Evolutionary conservation across 441 rosid species (phyloP).

Genomic region (Sinapis alba): DNA sequence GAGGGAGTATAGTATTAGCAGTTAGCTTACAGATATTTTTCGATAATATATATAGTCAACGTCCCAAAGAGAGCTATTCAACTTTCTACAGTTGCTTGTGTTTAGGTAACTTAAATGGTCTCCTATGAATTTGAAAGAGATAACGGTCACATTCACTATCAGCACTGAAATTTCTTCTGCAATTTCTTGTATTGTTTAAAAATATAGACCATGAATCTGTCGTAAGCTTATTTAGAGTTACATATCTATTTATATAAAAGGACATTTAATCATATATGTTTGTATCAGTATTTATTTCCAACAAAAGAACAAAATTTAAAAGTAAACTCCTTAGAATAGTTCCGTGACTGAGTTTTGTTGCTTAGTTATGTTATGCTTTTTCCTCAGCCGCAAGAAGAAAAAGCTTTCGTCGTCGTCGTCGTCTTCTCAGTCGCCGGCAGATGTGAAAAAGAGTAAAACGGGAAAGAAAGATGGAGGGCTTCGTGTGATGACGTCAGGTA

Average conservation of each 20-base stretch:
- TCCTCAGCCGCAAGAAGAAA: constrained; percentile 24
- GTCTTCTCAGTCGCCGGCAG: not conserved
- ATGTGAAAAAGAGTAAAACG: constrained; percentile 15
- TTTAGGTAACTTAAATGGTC: not conserved
- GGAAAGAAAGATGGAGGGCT: constrained; percentile 32
- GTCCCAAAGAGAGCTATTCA: not conserved
- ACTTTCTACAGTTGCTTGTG: not conserved
- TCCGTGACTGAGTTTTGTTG: not conserved
- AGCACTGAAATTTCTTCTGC: not conserved
- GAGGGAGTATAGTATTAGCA: not conserved
- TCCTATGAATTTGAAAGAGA: not conserved
- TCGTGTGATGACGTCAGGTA: constrained; percentile 21
- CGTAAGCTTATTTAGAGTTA: not conserved
- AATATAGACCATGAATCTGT: not conserved
- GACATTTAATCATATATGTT: not conserved
- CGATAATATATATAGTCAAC: not conserved
- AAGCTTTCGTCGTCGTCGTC: constrained; percentile 3
- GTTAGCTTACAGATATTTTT: not conserved
- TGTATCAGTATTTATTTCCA: not conserved
- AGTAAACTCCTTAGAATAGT: not conserved
- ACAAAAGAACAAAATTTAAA: not conserved
- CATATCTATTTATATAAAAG: not conserved
- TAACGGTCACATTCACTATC: constrained; percentile 14
- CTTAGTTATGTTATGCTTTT: constrained; percentile 13
- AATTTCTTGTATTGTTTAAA: not conserved